Evolutionary conservation across 345 rosid species (phyloP).

Genomic region (Ailanthus altissimus): DNA sequence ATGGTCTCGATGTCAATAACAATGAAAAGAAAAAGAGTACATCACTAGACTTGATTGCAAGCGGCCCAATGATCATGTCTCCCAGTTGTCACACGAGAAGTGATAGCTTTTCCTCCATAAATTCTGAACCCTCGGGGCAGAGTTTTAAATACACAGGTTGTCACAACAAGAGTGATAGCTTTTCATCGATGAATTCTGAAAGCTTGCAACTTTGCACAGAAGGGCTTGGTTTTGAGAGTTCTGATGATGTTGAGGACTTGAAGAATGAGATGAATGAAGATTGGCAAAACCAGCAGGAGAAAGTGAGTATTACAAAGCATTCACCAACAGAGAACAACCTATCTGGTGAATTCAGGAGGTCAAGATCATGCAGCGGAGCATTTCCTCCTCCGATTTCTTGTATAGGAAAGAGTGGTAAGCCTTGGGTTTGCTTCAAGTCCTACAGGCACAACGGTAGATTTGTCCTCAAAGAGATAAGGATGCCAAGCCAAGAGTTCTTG

Average conservation of each 20-base stretch:
- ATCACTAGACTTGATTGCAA: conserved; percentile 10
- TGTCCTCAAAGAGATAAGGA: conserved; percentile 71
- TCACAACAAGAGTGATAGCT: conserved; percentile 42
- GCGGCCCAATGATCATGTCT: conserved; percentile 8
- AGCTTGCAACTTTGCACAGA: conserved; percentile 85
- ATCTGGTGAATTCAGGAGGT: conserved; percentile 35
- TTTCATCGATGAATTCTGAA: conserved; percentile 42
- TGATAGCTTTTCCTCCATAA: not conserved
- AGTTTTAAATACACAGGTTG: conserved; percentile 15
- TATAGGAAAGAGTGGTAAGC: conserved; percentile 65
- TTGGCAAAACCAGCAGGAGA: conserved; percentile 29
- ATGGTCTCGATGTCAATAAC: not conserved
- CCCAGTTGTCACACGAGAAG: not conserved
- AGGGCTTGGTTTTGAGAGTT: conserved; percentile 88
- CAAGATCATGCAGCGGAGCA: conserved; percentile 33
- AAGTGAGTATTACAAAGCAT: conserved; percentile 20
- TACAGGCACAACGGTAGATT: conserved; percentile 78
- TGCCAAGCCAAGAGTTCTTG: conserved; percentile 72
- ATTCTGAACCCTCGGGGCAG: not conserved
- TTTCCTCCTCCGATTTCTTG: conserved; percentile 85
- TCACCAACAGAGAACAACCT: conserved; percentile 2
- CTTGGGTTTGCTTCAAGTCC: conserved; percentile 71
- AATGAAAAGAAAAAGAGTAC: conserved; percentile 22
- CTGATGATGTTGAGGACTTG: conserved; percentile 59
- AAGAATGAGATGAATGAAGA: conserved; percentile 38